Evolutionary conservation across 768 basidiomycete species (phyloP), one percentile per base, ranked within the genome.

Genomic region (Lentinula detonsa): DNA sequence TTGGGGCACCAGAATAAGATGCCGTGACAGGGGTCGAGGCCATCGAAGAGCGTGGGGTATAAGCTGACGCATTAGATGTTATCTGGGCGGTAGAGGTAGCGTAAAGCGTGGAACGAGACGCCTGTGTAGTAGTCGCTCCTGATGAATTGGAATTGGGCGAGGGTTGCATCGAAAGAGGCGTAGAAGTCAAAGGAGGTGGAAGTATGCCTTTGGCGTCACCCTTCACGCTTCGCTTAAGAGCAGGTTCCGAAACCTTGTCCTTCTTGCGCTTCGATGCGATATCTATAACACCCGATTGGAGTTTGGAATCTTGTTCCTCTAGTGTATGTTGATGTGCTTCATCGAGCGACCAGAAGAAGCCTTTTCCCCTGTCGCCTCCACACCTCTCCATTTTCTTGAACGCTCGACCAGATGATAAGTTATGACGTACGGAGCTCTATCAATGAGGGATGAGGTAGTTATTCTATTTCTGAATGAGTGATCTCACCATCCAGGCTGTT

Each of bases 371-470:
- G 76, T 90, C 92, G 61, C 93, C 90, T 5, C 86, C 84, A 63
- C 86, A 88, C 34, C 92, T 81, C 62, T 95, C 91, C 71, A 92
- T 81, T 73, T 98, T 98, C 71, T 91, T 80, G 75, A 99, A 99
- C 0, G 92, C 93, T 52, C 88, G 85, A 69, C 90, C 88, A 10
- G 93, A 92, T 1, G 95, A 95, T n/a, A 99, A 75, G 70, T 95
- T 95, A 69, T 98, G 95, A 21, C 95, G 89, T 50, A 98, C 89
- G 34, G 96, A 96, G 67, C 91, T 94, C 92, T 94, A 69, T n/a
- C 28, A 40, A 63, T 31, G 34, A 16, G 40, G 49, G 57, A 68
- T 62, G 63, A 63, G 42, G 55, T 57, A 21, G 53, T 39, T 10
- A 56, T 49, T 50, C 37, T 59, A 54, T 9, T 59, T 57, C 60